A percentile compares a stretch with the other conserved stretches of the same genome.
These are phyloP conservation scores for Spathaspora sp. DNA, from an alignment of 1,139 yeast species.

Conservation along the genomic window DNA sequence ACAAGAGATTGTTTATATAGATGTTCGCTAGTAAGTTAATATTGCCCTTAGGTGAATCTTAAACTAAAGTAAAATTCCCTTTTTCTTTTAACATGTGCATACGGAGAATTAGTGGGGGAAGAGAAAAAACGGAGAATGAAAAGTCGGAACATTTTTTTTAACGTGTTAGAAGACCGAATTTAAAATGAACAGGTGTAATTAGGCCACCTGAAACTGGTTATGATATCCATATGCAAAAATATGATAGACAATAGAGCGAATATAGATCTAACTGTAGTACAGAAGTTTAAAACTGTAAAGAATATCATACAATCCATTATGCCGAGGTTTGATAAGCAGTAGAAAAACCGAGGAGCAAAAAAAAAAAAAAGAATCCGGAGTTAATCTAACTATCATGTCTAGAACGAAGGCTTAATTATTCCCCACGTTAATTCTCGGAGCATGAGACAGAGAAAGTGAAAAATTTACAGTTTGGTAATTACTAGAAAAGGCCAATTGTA, in stretches of 20 bases:
- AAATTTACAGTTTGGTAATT: too few species aligned
- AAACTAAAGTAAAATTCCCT: background rate
- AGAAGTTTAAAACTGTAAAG: background rate
- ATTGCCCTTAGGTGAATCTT: background rate
- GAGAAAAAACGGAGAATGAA: background rate
- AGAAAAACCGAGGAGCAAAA: background rate
- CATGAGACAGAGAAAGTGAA: too few species aligned
- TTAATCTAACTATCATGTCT: background rate
- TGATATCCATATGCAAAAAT: background rate
- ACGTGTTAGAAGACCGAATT: background rate
- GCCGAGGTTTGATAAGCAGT: background rate
- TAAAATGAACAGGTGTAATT: background rate
- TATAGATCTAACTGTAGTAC: background rate
- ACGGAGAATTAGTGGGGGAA: background rate
- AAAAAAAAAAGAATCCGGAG: background rate
- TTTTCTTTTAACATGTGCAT: conserved; percentile 1
- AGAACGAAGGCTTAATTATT: too few species aligned
- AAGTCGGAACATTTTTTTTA: background rate
- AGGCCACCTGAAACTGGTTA: background rate
- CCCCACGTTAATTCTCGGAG: too few species aligned
- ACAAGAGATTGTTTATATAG: background rate
- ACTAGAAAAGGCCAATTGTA: too few species aligned
- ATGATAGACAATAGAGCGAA: background rate
- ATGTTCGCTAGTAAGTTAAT: background rate
- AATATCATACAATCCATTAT: background rate